Evolutionary conservation across 208 protist species (phyloP), one percentile per base, ranked within the genome.

Genomic region (Trypanosoma cruzi): DNA sequence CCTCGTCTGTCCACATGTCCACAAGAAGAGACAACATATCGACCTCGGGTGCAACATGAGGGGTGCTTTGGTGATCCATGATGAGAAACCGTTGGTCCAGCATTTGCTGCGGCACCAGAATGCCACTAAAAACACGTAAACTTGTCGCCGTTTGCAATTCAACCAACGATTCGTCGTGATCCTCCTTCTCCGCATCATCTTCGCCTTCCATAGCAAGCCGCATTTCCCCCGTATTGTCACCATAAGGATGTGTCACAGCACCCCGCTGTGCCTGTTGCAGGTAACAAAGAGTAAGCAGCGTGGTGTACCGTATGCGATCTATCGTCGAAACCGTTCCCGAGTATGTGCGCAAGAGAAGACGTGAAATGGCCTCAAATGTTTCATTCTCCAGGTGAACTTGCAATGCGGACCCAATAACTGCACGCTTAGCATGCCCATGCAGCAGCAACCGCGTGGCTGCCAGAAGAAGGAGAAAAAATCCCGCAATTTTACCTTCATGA

Each of bases 1-100:
- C 88, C 28, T 90, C 77, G 20, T 93, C 87, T 16, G 87, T 93
- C 76, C 84, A 86, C 13, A 78, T 75, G 64, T 94, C 92, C 10
- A 88, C 77, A 37, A 95, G 57, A 48, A 86, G 81, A 29, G 87
- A 79, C 1, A 96, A 74, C 86, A 96, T 91, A 64, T 94, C 85
- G 22, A 85, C 79, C 69, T 96, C 88, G 0, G 84, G 82, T 0
- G 85, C 90, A n/a, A 84, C 55, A 56, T 85, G 46, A 5, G 77
- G 63, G 13, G 72, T 73, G 34, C 79, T 69, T 42, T 76, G 74
- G 72, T 92, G 84, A 18, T 81, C 73, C 42, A 68, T 75, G 13
- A 94, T 81, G 63, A 90, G 77, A 63, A 85, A 96, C 46, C 90
- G 90, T 11, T 76, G 65, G 37, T 76, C 59, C 65, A 77, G 64